These are phyloP conservation scores for Alloascoidea africana DNA, from an alignment of 805 yeast species.

Conservation along the genomic window DNA sequence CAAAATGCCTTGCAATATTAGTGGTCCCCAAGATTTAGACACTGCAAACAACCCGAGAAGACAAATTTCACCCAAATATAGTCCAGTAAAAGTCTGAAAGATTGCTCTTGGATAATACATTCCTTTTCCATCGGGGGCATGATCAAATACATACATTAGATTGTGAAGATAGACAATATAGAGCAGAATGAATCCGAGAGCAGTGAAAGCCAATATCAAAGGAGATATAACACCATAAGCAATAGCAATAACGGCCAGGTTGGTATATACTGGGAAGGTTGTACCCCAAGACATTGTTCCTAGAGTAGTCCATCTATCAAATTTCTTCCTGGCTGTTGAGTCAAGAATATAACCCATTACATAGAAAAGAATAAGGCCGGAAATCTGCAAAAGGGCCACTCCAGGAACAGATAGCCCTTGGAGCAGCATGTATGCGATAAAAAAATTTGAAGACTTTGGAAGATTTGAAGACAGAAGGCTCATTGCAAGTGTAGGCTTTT, in stretches of 20 bases:
- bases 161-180: conserved; percentile 73
- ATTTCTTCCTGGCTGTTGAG: conserved; percentile 52
- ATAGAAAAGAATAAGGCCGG: conserved; percentile 41
- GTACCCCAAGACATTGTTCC: conserved; percentile 58
- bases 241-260: conserved; percentile 51
- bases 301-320: conserved; percentile 38
- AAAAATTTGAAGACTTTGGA: conserved; percentile 64
- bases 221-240: conserved; percentile 72
- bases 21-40: conserved; percentile 92
- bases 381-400: conserved; percentile 49
- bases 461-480: conserved; percentile 44
- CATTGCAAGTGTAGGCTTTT: conserved; percentile 45
- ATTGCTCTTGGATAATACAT: conserved; percentile 76
- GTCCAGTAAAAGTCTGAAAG: conserved; percentile 76
- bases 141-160: conserved; percentile 52
- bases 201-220: conserved; percentile 59
- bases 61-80: conserved; percentile 80
- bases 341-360: conserved; percentile 43
- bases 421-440: conserved; percentile 47
- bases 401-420: conserved; percentile 58
- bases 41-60: conserved; percentile 76
- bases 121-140: conserved; percentile 66
- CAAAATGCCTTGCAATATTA: conserved; percentile 57
- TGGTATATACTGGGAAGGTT: conserved; percentile 59
- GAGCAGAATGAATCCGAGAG: conserved; percentile 51